Percentiles rank a stretch among this genome's conserved stretches.
phyloP scores from a whole-genome alignment of 768 basidiomycete genomes.

The Lactarius quietus region DNA sequence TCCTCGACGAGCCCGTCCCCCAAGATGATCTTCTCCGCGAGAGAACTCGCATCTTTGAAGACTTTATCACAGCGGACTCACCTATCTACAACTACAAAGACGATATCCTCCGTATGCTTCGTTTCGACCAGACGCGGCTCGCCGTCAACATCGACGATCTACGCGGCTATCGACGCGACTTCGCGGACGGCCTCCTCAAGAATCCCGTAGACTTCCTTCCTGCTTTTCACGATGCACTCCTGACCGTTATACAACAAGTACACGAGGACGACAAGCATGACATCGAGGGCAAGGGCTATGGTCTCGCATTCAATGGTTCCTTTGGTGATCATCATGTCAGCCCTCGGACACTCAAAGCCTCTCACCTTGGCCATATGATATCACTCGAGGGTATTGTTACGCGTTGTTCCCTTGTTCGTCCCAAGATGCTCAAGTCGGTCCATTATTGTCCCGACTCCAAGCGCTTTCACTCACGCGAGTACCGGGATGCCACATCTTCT shows the following conservation, averaged over 20 bases:
- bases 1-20: conserved; percentile 52
- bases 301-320: conserved; percentile 89
- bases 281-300: conserved; percentile 73
- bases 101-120: conserved; percentile 78
- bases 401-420: conserved; percentile 94
- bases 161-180: conserved; percentile 86
- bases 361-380: conserved; percentile 93
- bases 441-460: conserved; percentile 91
- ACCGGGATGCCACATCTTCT: conserved; percentile 89
- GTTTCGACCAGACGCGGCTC: conserved; percentile 79
- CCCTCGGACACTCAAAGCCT: conserved; percentile 84
- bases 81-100: conserved; percentile 78
- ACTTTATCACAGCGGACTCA: conserved; percentile 72
- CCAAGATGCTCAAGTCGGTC: conserved; percentile 96
- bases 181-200: conserved; percentile 83
- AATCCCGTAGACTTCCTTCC: conserved; percentile 83
- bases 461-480: conserved; percentile 81
- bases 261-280: conserved; percentile 81
- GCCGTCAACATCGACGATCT: conserved; percentile 95
- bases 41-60: conserved; percentile 73
- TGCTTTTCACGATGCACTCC: conserved; percentile 84
- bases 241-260: conserved; percentile 65
- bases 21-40: conserved; percentile 74
- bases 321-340: conserved; percentile 99
- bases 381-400: conserved; percentile 98